Percentiles rank a stretch among this genome's conserved stretches.
Evolutionary conservation across 768 basidiomycete genomes (phyloP).

Genomic region (Leucosporidium yakuticum): DNA sequence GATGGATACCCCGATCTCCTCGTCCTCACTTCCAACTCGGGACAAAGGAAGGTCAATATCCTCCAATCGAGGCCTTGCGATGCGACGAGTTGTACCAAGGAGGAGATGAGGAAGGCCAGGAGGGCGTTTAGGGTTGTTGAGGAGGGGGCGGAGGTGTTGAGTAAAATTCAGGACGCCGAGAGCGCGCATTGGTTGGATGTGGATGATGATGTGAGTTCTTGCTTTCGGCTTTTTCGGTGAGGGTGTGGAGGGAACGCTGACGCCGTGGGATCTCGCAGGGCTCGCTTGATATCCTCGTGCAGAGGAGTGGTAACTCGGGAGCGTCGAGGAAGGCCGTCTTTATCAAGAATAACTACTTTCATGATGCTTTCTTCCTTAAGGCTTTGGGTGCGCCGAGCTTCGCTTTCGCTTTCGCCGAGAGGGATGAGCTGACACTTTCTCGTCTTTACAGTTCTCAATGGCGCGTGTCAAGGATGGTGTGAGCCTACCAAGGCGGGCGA

Average conservation of each 20-base stretch:
- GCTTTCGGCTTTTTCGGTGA: constrained; percentile 23
- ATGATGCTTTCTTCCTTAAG: constrained; percentile 97
- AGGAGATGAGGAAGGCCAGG: constrained; percentile 45
- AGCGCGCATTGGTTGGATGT: constrained; percentile 77
- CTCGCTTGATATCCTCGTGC: constrained; percentile 82
- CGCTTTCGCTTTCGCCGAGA: neutral
- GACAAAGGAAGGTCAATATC: constrained; percentile 39
- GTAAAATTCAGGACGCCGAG: constrained; percentile 67
- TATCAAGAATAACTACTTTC: constrained; percentile 95
- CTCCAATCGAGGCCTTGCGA: constrained; percentile 43
- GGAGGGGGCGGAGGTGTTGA: constrained; percentile 57
- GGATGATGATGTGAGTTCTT: constrained; percentile 78
- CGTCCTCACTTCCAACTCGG: constrained; percentile 18
- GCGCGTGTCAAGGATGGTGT: constrained; percentile 81
- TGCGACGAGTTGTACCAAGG: constrained; percentile 25
- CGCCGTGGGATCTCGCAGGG: constrained; percentile 52
- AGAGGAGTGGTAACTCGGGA: constrained; percentile 63
- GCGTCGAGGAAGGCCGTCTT: constrained; percentile 53
- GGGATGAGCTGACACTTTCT: neutral
- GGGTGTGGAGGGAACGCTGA: neutral
- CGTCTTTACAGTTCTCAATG: constrained; percentile 66
- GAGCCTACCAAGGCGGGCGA: constrained; percentile 55
- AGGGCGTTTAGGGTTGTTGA: constrained; percentile 60
- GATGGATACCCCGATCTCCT: constrained; percentile 92
- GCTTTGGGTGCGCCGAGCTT: constrained; percentile 64